Percentiles rank a stretch among this genome's conserved stretches.
Evolutionary conservation across 129 eudicot species (phyloP).

Genomic region (Dittrichia graveolens): DNA sequence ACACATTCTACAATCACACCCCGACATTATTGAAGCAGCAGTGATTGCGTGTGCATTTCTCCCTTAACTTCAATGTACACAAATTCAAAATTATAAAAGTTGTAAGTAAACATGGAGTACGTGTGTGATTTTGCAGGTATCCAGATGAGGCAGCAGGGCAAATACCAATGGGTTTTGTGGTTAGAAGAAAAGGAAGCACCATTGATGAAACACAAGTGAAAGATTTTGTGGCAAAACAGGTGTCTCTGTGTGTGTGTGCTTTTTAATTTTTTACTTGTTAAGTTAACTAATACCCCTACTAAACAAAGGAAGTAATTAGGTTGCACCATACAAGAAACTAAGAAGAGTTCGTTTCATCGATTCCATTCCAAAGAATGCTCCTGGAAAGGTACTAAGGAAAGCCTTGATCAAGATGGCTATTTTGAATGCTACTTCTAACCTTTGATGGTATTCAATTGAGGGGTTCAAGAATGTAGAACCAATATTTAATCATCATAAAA

Average conservation of each 20-base stretch:
- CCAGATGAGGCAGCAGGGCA: constrained; percentile 75
- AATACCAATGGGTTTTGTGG: constrained; percentile 72
- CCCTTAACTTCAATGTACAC: background rate
- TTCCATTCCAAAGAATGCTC: constrained; percentile 53
- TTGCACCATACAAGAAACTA: constrained; percentile 59
- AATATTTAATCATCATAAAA: too few relatives aligned
- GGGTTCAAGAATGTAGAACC: too few relatives aligned
- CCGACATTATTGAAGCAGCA: constrained; percentile 59
- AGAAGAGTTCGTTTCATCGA: constrained; percentile 48
- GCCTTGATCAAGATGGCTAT: constrained; percentile 52
- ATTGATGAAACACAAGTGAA: constrained; percentile 45
- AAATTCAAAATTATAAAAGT: too few relatives aligned
- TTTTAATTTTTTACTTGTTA: background rate
- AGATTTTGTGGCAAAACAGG: constrained; percentile 68
- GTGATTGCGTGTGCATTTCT: constrained; percentile 55
- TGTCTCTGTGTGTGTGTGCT: background rate
- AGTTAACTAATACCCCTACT: background rate
- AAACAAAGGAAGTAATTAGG: constrained; percentile 18
- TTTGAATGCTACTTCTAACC: constrained; percentile 42
- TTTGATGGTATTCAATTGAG: constrained; percentile 18
- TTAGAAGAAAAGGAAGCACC: constrained; percentile 51
- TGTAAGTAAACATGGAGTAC: background rate
- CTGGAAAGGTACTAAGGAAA: constrained; percentile 58
- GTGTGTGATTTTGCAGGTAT: constrained; percentile 44
- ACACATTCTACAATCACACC: constrained; percentile 58